These are phyloP conservation scores for Epichloe gansuensis DNA, from an alignment of 2,329 filamentous ascomycete genomes.

Conservation along the genomic window DNA sequence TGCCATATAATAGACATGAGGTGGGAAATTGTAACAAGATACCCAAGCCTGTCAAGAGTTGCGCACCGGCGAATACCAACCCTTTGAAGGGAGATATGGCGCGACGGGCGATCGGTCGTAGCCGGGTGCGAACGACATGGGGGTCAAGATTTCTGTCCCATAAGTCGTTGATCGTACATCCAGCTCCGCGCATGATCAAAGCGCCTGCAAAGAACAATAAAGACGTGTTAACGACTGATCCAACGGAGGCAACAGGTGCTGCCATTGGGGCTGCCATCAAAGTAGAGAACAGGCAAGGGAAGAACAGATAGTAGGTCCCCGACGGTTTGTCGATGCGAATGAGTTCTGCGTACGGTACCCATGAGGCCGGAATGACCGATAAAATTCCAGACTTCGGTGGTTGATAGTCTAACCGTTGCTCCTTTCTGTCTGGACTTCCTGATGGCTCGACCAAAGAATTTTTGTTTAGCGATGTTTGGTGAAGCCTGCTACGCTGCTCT, in stretches of 20 bases:
- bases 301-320: slow-evolving; percentile 75
- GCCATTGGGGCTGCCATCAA: slow-evolving; percentile 64
- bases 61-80: slow-evolving; percentile 59
- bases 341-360: slow-evolving; percentile 73
- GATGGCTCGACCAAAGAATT: not conserved
- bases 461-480: not conserved
- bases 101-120: slow-evolving; percentile 69
- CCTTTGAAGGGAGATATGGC: slow-evolving; percentile 63
- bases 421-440: not conserved
- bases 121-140: slow-evolving; percentile 61
- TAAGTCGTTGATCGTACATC: slow-evolving; percentile 82
- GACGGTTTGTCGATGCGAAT: slow-evolving; percentile 70
- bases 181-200: slow-evolving; percentile 75
- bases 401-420: slow-evolving; percentile 34
- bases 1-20: slow-evolving; percentile 63
- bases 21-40: slow-evolving; percentile 66
- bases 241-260: slow-evolving; percentile 45
- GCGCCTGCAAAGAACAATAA: slow-evolving; percentile 65
- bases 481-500: not conserved
- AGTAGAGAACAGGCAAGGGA: slow-evolving; percentile 76
- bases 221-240: slow-evolving; percentile 50
- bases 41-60: slow-evolving; percentile 61
- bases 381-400: slow-evolving; percentile 61
- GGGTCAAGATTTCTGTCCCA: slow-evolving; percentile 84
- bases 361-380: slow-evolving; percentile 53